Base-by-base conservation (phyloP, 768 basidiomycete species). In the Termitomyces bulborhizus region DNA sequence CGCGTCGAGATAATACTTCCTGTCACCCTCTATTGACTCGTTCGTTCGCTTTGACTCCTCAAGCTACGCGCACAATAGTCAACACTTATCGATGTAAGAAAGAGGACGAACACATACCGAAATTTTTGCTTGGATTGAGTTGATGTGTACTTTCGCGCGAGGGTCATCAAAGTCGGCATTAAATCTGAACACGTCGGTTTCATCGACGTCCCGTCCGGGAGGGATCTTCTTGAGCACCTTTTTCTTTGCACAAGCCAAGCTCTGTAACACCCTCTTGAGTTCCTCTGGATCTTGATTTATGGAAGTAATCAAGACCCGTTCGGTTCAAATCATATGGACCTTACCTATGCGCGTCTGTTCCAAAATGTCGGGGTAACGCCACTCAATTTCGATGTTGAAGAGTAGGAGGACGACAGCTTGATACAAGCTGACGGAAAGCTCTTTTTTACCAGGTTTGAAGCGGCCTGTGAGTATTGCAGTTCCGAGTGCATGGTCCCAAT, bases 71-170 rank as follows among this genome's bases (percentile, higher is more conserved):
- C 42, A 26, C 26, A 41, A 50, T 27, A 31, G 43, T 27, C 40
- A 36, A 55, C 24, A 24, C 9, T 37, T 4, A 2, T 18, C 6
- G 4, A 6, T 40, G 15, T 15, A 44, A 12, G 21, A 13, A 21
- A 29, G 26, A 39, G 18, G 56, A 15, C 29, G 29, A 16, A 7
- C 6, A 72, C 88, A 57, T 65, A 95, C 93, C 57, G 93, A 85
- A 61, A 95, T 88, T 66, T 94, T 94, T 15, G 86, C 88, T 68
- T 98, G 97, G 47, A 99, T 96, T 21, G 94, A 90, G 65, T 94
- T 96, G 72, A 98, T 95, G 69, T 91, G 91, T 40, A 99, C 81
- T 62, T 86, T 90, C 37, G 83, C 71, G 41, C 82, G 78, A 6
- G 86, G 77, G 62, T 96, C 89, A 29, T 83, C 82, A 69, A 98